Evolutionary conservation across 495 filamentous ascomycete genomes (phyloP), one percentile per base, ranked within the genome.

Genomic region (Podospora sp.): DNA sequence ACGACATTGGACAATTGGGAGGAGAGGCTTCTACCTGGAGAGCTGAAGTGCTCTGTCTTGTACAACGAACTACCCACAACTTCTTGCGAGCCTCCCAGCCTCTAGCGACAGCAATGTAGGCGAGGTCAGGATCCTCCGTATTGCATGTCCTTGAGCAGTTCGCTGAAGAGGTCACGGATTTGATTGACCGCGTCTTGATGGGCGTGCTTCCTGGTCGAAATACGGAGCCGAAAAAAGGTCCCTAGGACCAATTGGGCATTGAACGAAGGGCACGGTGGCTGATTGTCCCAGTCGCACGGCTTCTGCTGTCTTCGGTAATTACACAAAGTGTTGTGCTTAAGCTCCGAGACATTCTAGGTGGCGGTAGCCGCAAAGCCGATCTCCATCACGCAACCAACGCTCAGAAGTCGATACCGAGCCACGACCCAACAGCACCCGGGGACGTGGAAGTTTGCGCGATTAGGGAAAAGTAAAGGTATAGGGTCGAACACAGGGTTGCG

Each of bases 301-400:
- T 24, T n/a, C 20, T 59, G 56, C 56, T 33, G 56, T 59, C 22
- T 59, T 59, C 56, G 56, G 56, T 59, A 59, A 59, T 59, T 59
- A 33, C 56, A 55, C 52, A 55, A 55, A 55, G 20, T 22, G 9
- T 24, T 24, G 25, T 22, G n/a, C n/a, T 55, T 24, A 55, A 59
- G 26, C 22, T 16, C 56, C 56, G 56, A 59, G 56, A 59, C 56
- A 59, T 33, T 33, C 24, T 2, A 24, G 52, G 52, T 55, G 52
- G 52, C 52, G 52, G 20, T 6, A 24, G 52, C 52, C 20, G n/a
- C 21, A 22, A 59, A 33, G 22, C 56, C 24, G 52, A 55, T 55
- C 52, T 55, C 52, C 24, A 55, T 55, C 24, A 22, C 21, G 18
- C 21, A n/a, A 3, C 49, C 18, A 52, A 22, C 24, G 52, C 52